Base-by-base conservation (phyloP, 257 asterid genomes). In the Handroanthus guayacan region DNA sequence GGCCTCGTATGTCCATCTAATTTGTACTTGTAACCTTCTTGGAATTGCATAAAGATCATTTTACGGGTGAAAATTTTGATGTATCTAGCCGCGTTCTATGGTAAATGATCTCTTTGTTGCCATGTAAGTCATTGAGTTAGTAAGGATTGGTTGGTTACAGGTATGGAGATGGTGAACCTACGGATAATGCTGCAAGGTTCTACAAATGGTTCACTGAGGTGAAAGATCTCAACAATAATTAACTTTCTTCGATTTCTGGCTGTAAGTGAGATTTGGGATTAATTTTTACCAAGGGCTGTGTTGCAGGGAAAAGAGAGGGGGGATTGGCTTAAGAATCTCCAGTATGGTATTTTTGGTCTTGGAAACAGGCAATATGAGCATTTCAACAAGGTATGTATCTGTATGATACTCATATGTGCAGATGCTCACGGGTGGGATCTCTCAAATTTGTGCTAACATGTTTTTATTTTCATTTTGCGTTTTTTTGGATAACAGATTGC, bases 161-260 rank as follows among this genome's bases (percentile, higher is more conserved):
- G 79, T 95, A 95, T 62, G 99, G 99, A 82, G 99, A 95, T 79
- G 99, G 99, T 56, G 99, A 95, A 87, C 99, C 99, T 62, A 95
- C 99, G 0, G 99, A 95, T 75, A 95, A 95, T 70, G 95, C 99
- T 12, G 97, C 97, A 2, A 90, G 97, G 85, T 95, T 95, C 80
- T 93, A 93, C 77, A 95, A 95, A 82, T 95, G 99, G 99, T 91
- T 93, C 81, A 82, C 80, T 0, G 99, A 95, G 97, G 99, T 95
- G 79, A 69, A 70, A 64, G 67, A 18, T 25, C 55, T 39, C 2
- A 16, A 16, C 38, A 3, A 38, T 36, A 13, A 3, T 7, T 34
- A 17, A 13, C 20, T 48, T n/a, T 38, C 12, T 16, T 31, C 17
- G 2, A 20, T 58, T 72, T 20, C 4, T 63, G 18, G 56, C 62